phyloP scores from a whole-genome alignment of 495 filamentous ascomycete species.

The Penicillium crystallinum region DNA sequence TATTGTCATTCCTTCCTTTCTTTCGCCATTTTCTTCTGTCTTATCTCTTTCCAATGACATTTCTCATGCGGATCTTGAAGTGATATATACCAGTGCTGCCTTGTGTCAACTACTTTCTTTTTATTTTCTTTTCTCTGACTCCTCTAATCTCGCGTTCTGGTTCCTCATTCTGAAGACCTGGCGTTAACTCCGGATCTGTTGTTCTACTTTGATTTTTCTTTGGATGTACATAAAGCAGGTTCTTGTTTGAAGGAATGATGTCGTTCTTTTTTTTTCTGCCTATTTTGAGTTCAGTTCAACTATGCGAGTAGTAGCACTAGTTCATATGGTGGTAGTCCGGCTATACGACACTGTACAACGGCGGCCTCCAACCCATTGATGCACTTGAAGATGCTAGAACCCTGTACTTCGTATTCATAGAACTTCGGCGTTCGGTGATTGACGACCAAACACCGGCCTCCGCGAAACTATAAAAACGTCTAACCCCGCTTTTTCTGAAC shows the following conservation, averaged over 20 bases:
- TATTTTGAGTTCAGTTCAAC: background rate
- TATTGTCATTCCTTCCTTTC: slow-evolving; percentile 12
- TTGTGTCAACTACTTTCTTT: slow-evolving; percentile 1
- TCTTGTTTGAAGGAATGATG: slow-evolving; percentile 14
- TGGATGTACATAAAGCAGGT: slow-evolving; percentile 21
- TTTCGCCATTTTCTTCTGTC: slow-evolving; percentile 5
- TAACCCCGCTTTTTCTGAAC: background rate
- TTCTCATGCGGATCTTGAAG: slow-evolving; percentile 4
- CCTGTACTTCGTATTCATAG: background rate
- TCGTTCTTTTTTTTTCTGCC: background rate
- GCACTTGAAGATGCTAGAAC: background rate
- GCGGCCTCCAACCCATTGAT: no score
- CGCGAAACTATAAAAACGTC: background rate
- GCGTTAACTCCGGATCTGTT: slow-evolving; percentile 1
- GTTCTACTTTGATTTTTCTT: slow-evolving; percentile 3
- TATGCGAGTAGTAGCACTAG: no score
- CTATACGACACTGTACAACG: background rate
- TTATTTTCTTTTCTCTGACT: slow-evolving; percentile 2
- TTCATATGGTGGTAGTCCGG: background rate
- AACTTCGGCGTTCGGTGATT: slow-evolving; percentile 5
- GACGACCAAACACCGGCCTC: slow-evolving; percentile 5
- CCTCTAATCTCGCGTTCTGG: background rate
- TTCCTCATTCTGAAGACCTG: slow-evolving; percentile 1
- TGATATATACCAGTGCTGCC: slow-evolving; percentile 7
- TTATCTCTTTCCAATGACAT: slow-evolving; percentile 1